Evolutionary conservation across 2,329 filamentous ascomycete genomes (phyloP).

Genomic region (Paraconiothyrium brasiliense): DNA sequence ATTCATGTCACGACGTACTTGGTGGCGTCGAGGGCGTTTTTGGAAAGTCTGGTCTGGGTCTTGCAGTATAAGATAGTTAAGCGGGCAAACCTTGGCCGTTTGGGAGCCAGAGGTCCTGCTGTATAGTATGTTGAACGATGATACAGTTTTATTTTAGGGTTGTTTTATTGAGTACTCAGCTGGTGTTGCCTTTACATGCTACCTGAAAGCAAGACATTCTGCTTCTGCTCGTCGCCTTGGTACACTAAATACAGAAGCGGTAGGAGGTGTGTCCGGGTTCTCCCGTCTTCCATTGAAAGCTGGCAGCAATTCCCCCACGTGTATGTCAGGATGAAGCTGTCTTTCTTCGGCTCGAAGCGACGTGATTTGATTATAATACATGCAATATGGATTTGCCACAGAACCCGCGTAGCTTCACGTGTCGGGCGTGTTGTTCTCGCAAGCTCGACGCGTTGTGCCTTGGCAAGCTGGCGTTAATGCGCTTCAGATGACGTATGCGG

Average conservation of each 20-base stretch:
- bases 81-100: conserved; percentile 2
- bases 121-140: conserved; percentile 17
- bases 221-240: too few species aligned
- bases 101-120: conserved; percentile 11
- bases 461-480: conserved; percentile 5
- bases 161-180: too few species aligned
- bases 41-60: conserved; percentile 9
- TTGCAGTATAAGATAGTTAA: conserved; percentile 5
- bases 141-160: conserved; percentile 3
- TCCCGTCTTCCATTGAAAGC: neutral
- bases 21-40: conserved; percentile 10
- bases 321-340: too few species aligned
- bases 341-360: neutral
- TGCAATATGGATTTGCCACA: neutral
- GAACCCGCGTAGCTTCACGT: neutral
- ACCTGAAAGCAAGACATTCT: too few species aligned
- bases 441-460: conserved; percentile 10
- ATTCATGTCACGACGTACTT: neutral
- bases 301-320: neutral
- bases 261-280: too few species aligned
- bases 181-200: too few species aligned
- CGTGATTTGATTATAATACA: neutral
- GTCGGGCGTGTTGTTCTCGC: neutral
- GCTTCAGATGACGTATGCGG: conserved; percentile 6
- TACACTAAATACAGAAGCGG: too few species aligned